These are phyloP conservation scores for Lichtheimia hyalospora DNA, from an alignment of 371 early-diverging fungal genomes.

Conservation along the genomic window DNA sequence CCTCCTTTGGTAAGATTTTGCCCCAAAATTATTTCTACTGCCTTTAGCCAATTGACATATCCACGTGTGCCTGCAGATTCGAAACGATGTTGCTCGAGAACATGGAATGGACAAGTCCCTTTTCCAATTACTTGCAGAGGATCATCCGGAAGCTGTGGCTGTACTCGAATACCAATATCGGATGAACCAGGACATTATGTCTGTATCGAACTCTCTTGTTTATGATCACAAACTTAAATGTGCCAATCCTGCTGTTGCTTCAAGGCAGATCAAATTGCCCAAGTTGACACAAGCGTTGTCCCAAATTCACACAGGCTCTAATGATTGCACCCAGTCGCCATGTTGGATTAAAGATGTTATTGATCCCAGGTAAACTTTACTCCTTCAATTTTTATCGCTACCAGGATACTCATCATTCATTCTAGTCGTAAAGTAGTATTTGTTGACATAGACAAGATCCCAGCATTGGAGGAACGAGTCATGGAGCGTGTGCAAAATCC, in stretches of 20 bases:
- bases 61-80: conserved; percentile 33
- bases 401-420: no score
- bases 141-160: conserved; percentile 77
- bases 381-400: not conserved
- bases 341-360: conserved; percentile 72
- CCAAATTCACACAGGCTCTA: conserved; percentile 12
- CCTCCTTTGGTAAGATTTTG: conserved; percentile 83
- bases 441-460: conserved; percentile 76
- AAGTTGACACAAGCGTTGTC: conserved; percentile 27
- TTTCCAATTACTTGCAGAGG: conserved; percentile 80
- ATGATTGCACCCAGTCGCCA: conserved; percentile 6
- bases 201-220: conserved; percentile 82
- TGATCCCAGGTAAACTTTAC: conserved; percentile 55
- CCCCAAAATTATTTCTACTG: no score
- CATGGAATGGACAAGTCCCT: conserved; percentile 63
- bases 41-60: no score
- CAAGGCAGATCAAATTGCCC: conserved; percentile 52
- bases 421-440: conserved; percentile 71
- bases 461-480: conserved; percentile 57
- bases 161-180: conserved; percentile 93
- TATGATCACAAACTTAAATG: conserved; percentile 82
- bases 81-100: conserved; percentile 50
- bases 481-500: conserved; percentile 65
- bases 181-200: conserved; percentile 95
- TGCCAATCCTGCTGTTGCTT: conserved; percentile 69